phyloP scores from a whole-genome alignment of 2,329 filamentous ascomycete species.

The Fonsecaea erecta region DNA sequence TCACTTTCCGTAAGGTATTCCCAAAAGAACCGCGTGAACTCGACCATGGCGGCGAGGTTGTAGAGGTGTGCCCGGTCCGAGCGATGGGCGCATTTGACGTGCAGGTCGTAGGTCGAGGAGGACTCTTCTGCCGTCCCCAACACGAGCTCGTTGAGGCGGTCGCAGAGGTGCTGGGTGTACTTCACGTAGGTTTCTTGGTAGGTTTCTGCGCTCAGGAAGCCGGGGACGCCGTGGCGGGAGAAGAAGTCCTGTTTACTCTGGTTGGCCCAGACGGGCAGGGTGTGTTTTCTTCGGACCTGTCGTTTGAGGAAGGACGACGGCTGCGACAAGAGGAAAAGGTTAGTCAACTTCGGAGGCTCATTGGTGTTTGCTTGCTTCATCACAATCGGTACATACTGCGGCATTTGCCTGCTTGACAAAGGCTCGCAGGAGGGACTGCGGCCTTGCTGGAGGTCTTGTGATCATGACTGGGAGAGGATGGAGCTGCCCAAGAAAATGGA shows the following conservation, averaged over 20 bases:
- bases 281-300: conserved; percentile 26
- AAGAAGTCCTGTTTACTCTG: conserved; percentile 31
- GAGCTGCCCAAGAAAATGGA: conserved; percentile 2
- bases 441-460: conserved; percentile 34
- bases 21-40: conserved; percentile 75
- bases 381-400: neutral
- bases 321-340: neutral
- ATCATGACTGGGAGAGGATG: conserved; percentile 31
- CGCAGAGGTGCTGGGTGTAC: conserved; percentile 75
- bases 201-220: conserved; percentile 70
- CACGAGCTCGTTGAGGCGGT: conserved; percentile 75
- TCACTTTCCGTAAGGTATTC: conserved; percentile 41
- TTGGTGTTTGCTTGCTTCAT: neutral
- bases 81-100: conserved; percentile 77
- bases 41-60: conserved; percentile 95
- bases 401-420: conserved; percentile 26
- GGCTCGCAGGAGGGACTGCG: conserved; percentile 35
- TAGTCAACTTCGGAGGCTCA: neutral
- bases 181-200: conserved; percentile 80
- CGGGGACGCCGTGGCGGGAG: conserved; percentile 63
- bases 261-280: conserved; percentile 26
- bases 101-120: conserved; percentile 64
- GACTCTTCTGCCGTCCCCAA: conserved; percentile 59
- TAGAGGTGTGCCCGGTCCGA: conserved; percentile 78
- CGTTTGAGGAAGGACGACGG: conserved; percentile 30